Base-by-base conservation (phyloP, 2,329 filamentous ascomycete genomes). In the Cordyceps cicadae region DNA sequence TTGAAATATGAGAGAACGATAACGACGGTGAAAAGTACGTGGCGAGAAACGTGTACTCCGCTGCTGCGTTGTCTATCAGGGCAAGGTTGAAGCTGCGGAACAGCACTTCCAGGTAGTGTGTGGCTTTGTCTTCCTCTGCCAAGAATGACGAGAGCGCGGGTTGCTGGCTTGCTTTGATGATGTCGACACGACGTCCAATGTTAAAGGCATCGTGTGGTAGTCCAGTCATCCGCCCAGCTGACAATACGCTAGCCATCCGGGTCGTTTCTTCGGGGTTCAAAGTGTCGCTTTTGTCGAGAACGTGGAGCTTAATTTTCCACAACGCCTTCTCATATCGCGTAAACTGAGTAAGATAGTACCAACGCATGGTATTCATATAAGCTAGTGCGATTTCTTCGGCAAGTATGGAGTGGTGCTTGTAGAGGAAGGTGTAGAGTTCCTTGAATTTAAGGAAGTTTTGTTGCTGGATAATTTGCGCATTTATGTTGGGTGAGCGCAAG, bases 321-420 rank as follows among this genome's bases (percentile, higher is more conserved):
- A 99, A 79, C 0, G 94, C 87, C 67, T 87, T 86, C 64, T 89
- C 86, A 72, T 99, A 99, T 39, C 93, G 87, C 3, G 84, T 86
- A 70, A 99, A 99, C 71, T 97, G 90, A 65, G 89, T 94, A 58
- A 88, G 76, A 71, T 97, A 97, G 70, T 99, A 99, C 94, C 94
- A 99, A 58, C 92, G 86, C 91, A 99, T 99, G 0, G 95, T 99
- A 72, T 97, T 96, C 77, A 95, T 87, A 69, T 99, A 99, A 3
- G 95, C 94, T 71, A 91, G 88, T 9, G 87, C 87, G 65, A 99
- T 96, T 73, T 99, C 90, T 58, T 92, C 87, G 9, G 90, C 91
- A 6, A 99, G 83, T n/a, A 84, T 81, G 1, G 88, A 79, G 68
- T 97, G 92, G 65, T 93, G 88, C 66, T 84, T 87, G 62, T 90